phyloP scores from a whole-genome alignment of 2,329 filamentous ascomycete genomes.

The Diaporthe aspalathi region DNA sequence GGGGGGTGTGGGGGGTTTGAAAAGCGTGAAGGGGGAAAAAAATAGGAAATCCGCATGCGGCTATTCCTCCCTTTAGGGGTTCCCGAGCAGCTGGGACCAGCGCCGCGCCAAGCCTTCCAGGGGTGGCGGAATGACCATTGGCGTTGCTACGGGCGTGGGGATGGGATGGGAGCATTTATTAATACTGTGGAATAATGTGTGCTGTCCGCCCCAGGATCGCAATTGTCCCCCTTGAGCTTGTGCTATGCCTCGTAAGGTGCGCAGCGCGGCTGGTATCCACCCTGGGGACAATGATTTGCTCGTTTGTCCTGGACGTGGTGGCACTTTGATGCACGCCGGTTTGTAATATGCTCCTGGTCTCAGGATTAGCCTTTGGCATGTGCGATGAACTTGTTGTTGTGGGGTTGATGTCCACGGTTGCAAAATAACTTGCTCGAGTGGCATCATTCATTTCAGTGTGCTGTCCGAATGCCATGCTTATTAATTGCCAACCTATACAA shows the following conservation, averaged over 20 bases:
- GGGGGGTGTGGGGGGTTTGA: not conserved
- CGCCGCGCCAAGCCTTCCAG: not conserved
- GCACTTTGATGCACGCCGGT: slow-evolving; percentile 9
- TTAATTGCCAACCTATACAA: not conserved
- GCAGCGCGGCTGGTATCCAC: slow-evolving; percentile 15
- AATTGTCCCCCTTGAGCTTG: not conserved
- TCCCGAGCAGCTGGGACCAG: slow-evolving; percentile 30
- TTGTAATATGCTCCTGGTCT: slow-evolving; percentile 11
- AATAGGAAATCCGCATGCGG: slow-evolving; percentile 10
- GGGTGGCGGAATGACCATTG: not conserved
- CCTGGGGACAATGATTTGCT: not conserved
- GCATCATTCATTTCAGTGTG: not conserved
- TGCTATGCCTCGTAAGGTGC: slow-evolving; percentile 22
- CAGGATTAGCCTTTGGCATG: not conserved
- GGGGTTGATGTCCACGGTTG: too few species aligned
- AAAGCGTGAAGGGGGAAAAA: not conserved
- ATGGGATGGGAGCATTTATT: not conserved
- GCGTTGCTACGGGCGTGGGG: slow-evolving; percentile 13
- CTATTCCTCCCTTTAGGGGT: slow-evolving; percentile 34
- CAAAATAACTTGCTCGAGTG: not conserved
- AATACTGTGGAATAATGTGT: slow-evolving; percentile 10
- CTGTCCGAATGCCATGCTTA: too few species aligned
- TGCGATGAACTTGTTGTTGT: not conserved
- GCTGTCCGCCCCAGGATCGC: not conserved
- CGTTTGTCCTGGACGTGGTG: not conserved